Evolutionary conservation across 1,284 basidiomycete species (phyloP), one percentile per base, ranked within the genome.

Genomic region (Ustilago esculenta): DNA sequence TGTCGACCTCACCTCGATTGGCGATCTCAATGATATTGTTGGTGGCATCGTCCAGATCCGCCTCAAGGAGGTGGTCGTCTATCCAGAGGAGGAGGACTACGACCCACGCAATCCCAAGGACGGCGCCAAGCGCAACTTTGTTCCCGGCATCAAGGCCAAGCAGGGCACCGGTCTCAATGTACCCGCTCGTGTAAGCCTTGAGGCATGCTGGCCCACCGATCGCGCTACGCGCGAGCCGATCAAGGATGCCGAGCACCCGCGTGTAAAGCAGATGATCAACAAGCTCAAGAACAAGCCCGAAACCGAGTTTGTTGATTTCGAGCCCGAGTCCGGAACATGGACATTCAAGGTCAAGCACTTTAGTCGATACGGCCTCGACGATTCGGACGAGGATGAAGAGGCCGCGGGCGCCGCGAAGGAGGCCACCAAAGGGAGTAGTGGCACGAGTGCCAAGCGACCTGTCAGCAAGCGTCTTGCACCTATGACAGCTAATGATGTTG

Each of bases 331-430:
- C 72, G 95, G 95, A 41, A 89, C 88, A 80, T 98, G 96, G 95
- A 90, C 88, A 33, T 98, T 98, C 84, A 88, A 86, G 25, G 95
- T 98, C 58, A 90, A 94, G 80, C 92, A 95, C 85, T 98, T 98
- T 42, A 77, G 71, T 29, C 77, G 81, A 24, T 82, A 82, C 46
- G 81, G 81, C 18, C 61, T 82, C n/a, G 78, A 81, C 37, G 80
- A 81, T 47, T 70, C 54, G 39, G 76, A 77, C 32, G 76, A 76
- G 35, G 74, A 76, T n/a, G 73, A 60, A 9, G 69, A 65, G 20
- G 51, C 49, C 32, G 51, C 47, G 10, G 39, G 23, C 32, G 52
- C 37, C 43, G 60, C 55, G 44, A 43, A 45, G 41, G 39, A 51
- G 15, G 49, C 47, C 35, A 25, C 47, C 43, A 53, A 52, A 20